A percentile compares a stretch with the other conserved stretches of the same genome.
These are phyloP conservation scores for Xanthoceras sorbifolium DNA, from an alignment of 345 rosid genomes.

Conservation along the genomic window DNA sequence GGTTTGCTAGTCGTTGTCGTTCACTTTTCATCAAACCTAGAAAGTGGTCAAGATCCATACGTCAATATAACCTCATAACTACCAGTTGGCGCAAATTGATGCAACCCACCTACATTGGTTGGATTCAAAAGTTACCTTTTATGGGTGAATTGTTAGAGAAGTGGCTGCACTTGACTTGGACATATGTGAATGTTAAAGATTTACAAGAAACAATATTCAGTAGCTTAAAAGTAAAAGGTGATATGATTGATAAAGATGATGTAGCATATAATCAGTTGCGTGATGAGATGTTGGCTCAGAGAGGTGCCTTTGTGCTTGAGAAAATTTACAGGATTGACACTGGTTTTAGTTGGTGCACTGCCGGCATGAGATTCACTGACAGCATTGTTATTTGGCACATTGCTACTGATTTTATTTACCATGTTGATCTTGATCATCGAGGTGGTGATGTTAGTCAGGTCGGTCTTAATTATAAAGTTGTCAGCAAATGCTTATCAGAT, in stretches of 20 bases:
- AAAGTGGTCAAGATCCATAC: neutral
- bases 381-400: slow-evolving; percentile 31
- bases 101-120: neutral
- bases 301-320: neutral
- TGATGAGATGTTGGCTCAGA: neutral
- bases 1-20: no score
- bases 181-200: neutral
- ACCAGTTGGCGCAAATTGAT: no score
- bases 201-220: neutral
- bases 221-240: no score
- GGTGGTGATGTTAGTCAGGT: neutral
- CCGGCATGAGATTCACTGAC: no score
- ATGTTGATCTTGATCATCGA: neutral
- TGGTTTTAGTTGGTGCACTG: no score
- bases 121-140: neutral
- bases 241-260: no score
- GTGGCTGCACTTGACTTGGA: neutral
- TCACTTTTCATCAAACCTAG: neutral
- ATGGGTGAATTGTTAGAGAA: neutral
- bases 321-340: no score
- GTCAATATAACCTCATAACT: neutral
- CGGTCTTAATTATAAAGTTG: neutral
- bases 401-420: neutral
- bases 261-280: no score
- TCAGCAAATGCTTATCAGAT: slow-evolving; percentile 17